Evolutionary conservation across 2,329 filamentous ascomycete species (phyloP), one percentile per base, ranked within the genome.

Genomic region (Penicillium sp.): DNA sequence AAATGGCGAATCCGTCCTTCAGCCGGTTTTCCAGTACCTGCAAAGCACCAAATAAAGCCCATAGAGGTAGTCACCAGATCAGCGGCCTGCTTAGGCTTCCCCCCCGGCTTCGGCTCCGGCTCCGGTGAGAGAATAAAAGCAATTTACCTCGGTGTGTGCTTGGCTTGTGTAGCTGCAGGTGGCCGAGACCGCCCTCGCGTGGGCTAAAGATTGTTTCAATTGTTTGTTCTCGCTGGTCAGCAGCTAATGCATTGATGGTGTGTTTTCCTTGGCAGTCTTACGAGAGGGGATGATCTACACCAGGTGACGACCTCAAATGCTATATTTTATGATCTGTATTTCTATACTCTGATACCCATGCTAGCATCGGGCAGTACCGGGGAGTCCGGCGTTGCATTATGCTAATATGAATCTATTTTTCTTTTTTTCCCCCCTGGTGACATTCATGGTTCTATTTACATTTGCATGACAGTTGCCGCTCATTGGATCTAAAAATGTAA

Each of bases 11-110:
- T 23, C 56, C 2, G 66, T 58, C 16, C 60, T 74, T 40, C 67
- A 69, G 25, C 62, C 66, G 16, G 53, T 75, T 41, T 64, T 72
- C n/a, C 64, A 66, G 45, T 63, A 63, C 33, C 55, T 72, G 53
- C 63, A 64, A 39, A 43, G 38, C 16, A 41, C 21, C 15, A 51
- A 49, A 33, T 54, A 25, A 21, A 21, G 9, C 27, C 6, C n/a
- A 33, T 19, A 39, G 27, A 34, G 10, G 21, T 25, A 25, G 33
- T 34, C 34, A 48, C 23, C 52, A 19, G 48, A 50, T 57, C 53
- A 44, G 54, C 53, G 23, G n/a, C 25, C 36, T 36, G 15, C 10
- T 27, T 44, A 41, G 34, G 45, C 41, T 23, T 23, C 15, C 39
- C 36, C 39, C 10, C 45, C 46, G 40, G 41, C 39, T 50, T 31